Conservation (phyloP, 805 yeast genomes). For the Candida coquimbonensis region DNA sequence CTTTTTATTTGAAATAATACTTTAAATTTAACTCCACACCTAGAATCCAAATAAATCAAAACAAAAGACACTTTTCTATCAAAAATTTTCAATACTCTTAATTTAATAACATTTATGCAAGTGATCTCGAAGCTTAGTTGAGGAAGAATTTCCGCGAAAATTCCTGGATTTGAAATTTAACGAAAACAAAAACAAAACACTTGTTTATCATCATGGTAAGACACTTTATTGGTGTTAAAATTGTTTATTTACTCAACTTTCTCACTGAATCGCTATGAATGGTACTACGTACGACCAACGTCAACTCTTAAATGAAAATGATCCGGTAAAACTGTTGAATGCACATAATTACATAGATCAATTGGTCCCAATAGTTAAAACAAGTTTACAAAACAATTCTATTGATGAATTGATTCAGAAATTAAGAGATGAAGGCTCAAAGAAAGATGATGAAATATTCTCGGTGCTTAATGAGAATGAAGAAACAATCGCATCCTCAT, state of each 20-base stretch:
- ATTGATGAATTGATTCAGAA: conserved; percentile 49
- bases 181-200: background rate
- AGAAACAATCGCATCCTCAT: conserved; percentile 46
- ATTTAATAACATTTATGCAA: background rate
- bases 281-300: conserved; percentile 6
- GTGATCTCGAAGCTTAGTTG: background rate
- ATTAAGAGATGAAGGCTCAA: conserved; percentile 49
- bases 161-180: background rate
- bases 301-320: conserved; percentile 17
- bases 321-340: conserved; percentile 19
- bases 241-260: too few relatives aligned
- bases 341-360: conserved; percentile 74
- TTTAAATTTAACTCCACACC: too few relatives aligned
- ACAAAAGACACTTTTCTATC: background rate
- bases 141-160: background rate
- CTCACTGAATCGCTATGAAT: background rate
- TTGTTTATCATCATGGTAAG: too few relatives aligned
- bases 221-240: too few relatives aligned
- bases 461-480: conserved; percentile 56
- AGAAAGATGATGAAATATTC: conserved; percentile 58
- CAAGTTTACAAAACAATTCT: conserved; percentile 48
- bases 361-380: conserved; percentile 66
- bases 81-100: too few relatives aligned
- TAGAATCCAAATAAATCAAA: background rate
- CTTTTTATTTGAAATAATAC: too few relatives aligned